Evolutionary conservation across 2,329 filamentous ascomycete genomes (phyloP), one percentile per base, ranked within the genome.

Genomic region (Paracorniculantispora psalliotae): DNA sequence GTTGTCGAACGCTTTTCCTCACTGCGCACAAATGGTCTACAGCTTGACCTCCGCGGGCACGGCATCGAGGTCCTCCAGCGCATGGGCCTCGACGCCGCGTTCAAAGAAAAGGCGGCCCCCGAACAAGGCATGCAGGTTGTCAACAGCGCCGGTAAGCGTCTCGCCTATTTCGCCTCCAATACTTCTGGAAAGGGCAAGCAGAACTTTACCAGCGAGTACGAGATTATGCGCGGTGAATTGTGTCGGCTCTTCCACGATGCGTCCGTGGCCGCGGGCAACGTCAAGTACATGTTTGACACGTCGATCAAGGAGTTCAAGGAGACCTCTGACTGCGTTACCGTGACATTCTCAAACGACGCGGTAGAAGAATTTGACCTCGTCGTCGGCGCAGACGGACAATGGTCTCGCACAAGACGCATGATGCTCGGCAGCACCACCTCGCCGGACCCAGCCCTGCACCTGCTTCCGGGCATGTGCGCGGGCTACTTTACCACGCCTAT

Each of bases 181-280:
- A 39, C 50, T 2, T 44, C 49, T 13, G 55, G 30, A 61, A 69
- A 35, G 68, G 69, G 2, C 41, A 28, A 63, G 8, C 71, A 75
- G 48, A 69, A 66, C 21, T 71, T 81, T 25, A 79, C 78, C 0
- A 73, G 71, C 0, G 81, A 84, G 23, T 78, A 75, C 39, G 82
- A 84, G 67, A 83, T 85, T 50, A 77, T 84, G 74, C 71, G 82
- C 9, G 81, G 79, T 0, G 79, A 83, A 56, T 62, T 85, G 30
- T 77, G 74, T 13, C 65, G 64, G 1, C 63, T 84, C 1, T 59
- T 84, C 0, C 73, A 79, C 28, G 71, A 72, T 30, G 63, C 68
- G 1, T 57, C 54, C n/a, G 23, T 49, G 10, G 5, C 23, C 3
- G 26, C 5, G 4, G 63, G 67, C 12, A 62, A 64, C 0, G 61